Percentiles rank a stretch among this genome's conserved stretches.
Conservation (phyloP, 768 basidiomycete genomes). For the Erythrobasidium yunnanense region DNA sequence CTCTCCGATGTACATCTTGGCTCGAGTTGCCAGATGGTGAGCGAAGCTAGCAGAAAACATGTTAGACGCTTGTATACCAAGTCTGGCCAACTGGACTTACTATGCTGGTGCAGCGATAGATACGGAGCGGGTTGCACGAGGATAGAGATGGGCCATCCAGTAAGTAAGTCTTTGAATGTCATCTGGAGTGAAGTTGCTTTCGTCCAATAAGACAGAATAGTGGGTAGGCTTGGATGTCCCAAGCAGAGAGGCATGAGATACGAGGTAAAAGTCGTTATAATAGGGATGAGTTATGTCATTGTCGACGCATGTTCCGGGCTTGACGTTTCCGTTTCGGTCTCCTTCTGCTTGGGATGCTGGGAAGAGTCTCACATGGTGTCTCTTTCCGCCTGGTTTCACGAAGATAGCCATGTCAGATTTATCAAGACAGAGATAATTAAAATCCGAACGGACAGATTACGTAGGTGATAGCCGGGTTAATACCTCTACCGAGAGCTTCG, state of each 20-base stretch:
- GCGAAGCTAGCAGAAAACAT: conserved; percentile 1
- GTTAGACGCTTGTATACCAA: too few relatives aligned
- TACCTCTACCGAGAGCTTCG: not conserved
- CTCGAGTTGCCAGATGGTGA: not conserved
- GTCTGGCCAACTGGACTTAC: too few relatives aligned
- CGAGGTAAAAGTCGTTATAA: conserved; percentile 25
- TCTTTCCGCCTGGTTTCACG: not conserved
- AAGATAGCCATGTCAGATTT: not conserved
- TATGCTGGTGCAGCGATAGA: conserved; percentile 29
- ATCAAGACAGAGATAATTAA: too few relatives aligned
- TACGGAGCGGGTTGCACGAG: conserved; percentile 70
- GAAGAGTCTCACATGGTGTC: not conserved
- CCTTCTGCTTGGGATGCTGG: not conserved
- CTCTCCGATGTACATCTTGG: not conserved
- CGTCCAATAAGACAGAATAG: conserved; percentile 46
- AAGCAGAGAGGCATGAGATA: conserved; percentile 25
- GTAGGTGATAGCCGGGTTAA: conserved; percentile 15
- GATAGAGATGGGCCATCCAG: conserved; percentile 60
- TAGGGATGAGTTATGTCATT: conserved; percentile 17
- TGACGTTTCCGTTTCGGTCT: conserved; percentile 6
- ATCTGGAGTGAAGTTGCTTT: conserved; percentile 56
- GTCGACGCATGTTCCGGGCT: conserved; percentile 13
- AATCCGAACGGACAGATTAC: too few relatives aligned
- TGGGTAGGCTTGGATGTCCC: conserved; percentile 25
- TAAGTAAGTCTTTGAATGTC: conserved; percentile 66